Percentiles rank a stretch among this genome's conserved stretches.
phyloP scores from a whole-genome alignment of 306 rosid genomes.

The Casuarina cunninghamiana region DNA sequence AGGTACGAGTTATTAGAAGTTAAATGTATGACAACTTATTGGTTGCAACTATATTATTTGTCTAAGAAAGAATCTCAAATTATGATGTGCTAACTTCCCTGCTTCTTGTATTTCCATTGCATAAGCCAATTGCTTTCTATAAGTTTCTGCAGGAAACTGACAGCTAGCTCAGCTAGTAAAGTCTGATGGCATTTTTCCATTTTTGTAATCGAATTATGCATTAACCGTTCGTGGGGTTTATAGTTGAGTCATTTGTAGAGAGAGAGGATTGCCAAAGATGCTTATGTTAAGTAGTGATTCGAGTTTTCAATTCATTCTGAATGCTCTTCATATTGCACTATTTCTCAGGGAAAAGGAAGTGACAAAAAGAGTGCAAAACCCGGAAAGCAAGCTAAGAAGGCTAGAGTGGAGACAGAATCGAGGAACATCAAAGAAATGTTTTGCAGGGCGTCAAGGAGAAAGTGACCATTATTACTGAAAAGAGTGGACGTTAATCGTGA shows the following conservation, averaged over 20 bases:
- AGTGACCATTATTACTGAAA: conserved; percentile 4
- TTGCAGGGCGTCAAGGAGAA: conserved; percentile 64
- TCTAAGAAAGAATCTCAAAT: background rate
- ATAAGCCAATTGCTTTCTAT: background rate
- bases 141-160: background rate
- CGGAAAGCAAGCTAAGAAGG: conserved; percentile 69
- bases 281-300: background rate
- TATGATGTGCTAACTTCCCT: background rate
- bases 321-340: conserved; percentile 6
- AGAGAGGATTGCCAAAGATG: background rate
- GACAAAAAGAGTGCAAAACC: conserved; percentile 44
- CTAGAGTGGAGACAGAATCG: conserved; percentile 71
- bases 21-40: background rate
- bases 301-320: conserved; percentile 1
- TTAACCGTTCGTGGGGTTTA: background rate
- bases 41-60: background rate
- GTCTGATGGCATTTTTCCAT: background rate
- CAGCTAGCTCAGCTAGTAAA: background rate
- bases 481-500: background rate
- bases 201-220: background rate
- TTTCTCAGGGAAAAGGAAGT: conserved; percentile 49
- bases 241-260: background rate
- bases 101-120: background rate
- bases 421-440: conserved; percentile 83
- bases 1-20: conserved; percentile 39